Conservation (phyloP, 805 yeast genomes). For the Lachancea sp. region DNA sequence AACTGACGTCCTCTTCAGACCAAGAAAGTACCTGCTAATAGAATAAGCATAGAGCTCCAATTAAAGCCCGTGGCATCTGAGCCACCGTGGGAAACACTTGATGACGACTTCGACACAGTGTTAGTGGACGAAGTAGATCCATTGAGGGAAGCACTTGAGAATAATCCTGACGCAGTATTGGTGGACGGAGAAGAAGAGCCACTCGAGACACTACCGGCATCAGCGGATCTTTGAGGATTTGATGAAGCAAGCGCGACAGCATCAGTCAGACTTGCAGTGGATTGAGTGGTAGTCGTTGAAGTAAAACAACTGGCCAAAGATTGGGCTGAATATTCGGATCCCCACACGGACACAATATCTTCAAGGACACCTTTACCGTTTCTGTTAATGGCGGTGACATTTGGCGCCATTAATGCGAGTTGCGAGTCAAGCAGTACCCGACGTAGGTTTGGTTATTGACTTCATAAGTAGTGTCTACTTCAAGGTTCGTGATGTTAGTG, state of each 20-base stretch:
- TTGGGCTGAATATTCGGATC: constrained; percentile 24
- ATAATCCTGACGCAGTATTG: background rate
- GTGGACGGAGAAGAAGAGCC: constrained; percentile 11
- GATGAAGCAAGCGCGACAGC: constrained; percentile 10
- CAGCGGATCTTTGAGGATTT: constrained; percentile 5
- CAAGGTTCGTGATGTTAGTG: constrained; percentile 28
- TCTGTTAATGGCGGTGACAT: constrained; percentile 32
- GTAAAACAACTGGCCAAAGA: constrained; percentile 27
- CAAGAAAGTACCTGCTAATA: constrained; percentile 3
- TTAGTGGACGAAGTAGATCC: too few species aligned
- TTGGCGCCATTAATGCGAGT: constrained; percentile 34
- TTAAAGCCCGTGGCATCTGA: constrained; percentile 9
- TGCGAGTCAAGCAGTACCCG: constrained; percentile 31
- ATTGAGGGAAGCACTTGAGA: too few species aligned
- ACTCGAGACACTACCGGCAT: constrained; percentile 9
- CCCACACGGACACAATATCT: constrained; percentile 33
- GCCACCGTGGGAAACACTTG: constrained; percentile 8
- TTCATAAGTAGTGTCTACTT: constrained; percentile 32
- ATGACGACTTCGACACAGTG: background rate
- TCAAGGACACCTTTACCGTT: constrained; percentile 33
- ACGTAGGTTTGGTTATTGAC: constrained; percentile 32
- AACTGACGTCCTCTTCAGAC: constrained; percentile 5
- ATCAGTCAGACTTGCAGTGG: constrained; percentile 11
- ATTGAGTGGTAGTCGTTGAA: constrained; percentile 31
- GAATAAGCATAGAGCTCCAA: constrained; percentile 11